These are phyloP conservation scores for Yamadazyma sp. DNA, from an alignment of 805 yeast species.

Conservation along the genomic window DNA sequence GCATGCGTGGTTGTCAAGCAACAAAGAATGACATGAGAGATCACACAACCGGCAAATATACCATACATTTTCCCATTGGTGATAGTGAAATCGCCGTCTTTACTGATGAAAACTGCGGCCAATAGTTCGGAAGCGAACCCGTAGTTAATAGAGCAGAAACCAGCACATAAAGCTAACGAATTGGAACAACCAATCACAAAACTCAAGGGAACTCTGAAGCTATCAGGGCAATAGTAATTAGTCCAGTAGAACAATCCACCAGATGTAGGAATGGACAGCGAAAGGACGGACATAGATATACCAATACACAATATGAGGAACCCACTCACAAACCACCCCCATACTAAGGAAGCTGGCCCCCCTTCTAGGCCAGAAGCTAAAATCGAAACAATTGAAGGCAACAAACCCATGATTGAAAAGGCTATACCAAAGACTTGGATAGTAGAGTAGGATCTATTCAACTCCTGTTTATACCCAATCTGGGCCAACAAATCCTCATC, in stretches of 20 bases:
- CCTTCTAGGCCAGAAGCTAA: conserved; percentile 55
- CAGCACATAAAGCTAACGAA: conserved; percentile 65
- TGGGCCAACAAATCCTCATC: conserved; percentile 41
- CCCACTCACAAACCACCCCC: conserved; percentile 73
- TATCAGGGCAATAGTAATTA: conserved; percentile 62
- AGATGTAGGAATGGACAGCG: conserved; percentile 69
- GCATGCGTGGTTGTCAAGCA: conserved; percentile 56
- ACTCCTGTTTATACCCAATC: conserved; percentile 71
- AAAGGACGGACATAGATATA: conserved; percentile 61
- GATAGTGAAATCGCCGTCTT: conserved; percentile 55
- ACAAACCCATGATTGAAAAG: conserved; percentile 68
- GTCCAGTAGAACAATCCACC: conserved; percentile 60
- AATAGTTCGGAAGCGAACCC: conserved; percentile 63
- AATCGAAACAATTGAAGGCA: conserved; percentile 63
- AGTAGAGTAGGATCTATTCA: conserved; percentile 59
- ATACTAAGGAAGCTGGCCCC: conserved; percentile 64
- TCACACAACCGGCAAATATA: conserved; percentile 60
- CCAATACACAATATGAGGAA: conserved; percentile 58
- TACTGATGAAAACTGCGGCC: conserved; percentile 55
- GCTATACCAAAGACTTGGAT: conserved; percentile 70
- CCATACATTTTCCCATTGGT: conserved; percentile 60
- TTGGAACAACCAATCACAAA: conserved; percentile 68
- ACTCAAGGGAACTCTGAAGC: conserved; percentile 51
- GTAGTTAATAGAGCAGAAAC: conserved; percentile 65
- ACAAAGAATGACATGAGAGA: conserved; percentile 52